A percentile compares a stretch with the other conserved stretches of the same genome.
Evolutionary conservation across 352 stramenopile genomes (phyloP).

Genomic region (Pythium guiyangense): DNA sequence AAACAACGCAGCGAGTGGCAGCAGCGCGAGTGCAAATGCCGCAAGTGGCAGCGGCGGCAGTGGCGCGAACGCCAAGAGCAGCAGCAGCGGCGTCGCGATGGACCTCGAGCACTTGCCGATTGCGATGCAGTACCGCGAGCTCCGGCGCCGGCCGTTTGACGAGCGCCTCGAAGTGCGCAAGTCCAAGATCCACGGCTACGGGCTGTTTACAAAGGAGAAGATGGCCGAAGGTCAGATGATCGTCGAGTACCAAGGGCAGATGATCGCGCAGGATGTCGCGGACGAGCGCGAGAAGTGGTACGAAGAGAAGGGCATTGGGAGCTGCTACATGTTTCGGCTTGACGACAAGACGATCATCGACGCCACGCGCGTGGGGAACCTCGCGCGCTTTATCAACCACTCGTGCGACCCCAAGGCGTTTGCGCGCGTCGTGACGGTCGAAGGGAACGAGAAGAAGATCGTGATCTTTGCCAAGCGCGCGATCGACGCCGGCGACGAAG

Average conservation of each 20-base stretch:
- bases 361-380: conserved; percentile 89
- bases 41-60: conserved; percentile 4
- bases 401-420: conserved; percentile 94
- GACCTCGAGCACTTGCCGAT: conserved; percentile 80
- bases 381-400: conserved; percentile 97
- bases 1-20: no score
- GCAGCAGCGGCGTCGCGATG: conserved; percentile 47
- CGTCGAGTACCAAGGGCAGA: conserved; percentile 95
- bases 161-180: conserved; percentile 90
- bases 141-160: conserved; percentile 89
- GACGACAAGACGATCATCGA: conserved; percentile 95
- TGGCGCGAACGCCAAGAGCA: conserved; percentile 3
- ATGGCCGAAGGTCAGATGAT: conserved; percentile 94
- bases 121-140: conserved; percentile 89
- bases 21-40: conserved; percentile 3
- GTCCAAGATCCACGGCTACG: conserved; percentile 95
- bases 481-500: conserved; percentile 91
- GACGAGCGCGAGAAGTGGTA: conserved; percentile 94
- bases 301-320: conserved; percentile 91
- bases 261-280: conserved; percentile 87
- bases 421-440: conserved; percentile 85
- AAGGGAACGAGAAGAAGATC: conserved; percentile 93
- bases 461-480: conserved; percentile 92
- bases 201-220: conserved; percentile 93
- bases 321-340: conserved; percentile 98